phyloP scores from a whole-genome alignment of 169 alveolate species.

The Babesia divergens region DNA sequence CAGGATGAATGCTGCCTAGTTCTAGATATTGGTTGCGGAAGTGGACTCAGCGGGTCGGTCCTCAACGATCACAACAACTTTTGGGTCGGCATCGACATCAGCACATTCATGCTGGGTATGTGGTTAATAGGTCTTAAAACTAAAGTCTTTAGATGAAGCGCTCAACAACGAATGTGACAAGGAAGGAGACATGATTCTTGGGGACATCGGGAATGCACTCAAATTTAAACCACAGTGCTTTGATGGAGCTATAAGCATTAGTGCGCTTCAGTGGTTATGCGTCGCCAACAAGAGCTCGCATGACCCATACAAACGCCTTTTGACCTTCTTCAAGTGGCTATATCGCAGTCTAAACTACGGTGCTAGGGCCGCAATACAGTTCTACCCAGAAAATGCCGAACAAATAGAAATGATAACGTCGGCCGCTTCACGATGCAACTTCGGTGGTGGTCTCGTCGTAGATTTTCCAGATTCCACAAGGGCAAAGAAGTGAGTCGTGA shows the following conservation, averaged over 20 bases:
- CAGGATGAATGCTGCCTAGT: conserved; percentile 81
- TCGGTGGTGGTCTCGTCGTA: conserved; percentile 94
- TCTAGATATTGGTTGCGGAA: conserved; percentile 97
- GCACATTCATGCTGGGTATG: conserved; percentile 89
- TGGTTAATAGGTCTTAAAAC: conserved; percentile 32
- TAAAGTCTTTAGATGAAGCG: conserved; percentile 29
- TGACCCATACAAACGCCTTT: conserved; percentile 87
- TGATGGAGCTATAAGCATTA: conserved; percentile 79
- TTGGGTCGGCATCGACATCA: conserved; percentile 96
- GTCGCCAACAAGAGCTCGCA: conserved; percentile 88
- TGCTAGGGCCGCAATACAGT: conserved; percentile 84
- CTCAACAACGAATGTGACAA: conserved; percentile 24
- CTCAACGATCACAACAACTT: conserved; percentile 85
- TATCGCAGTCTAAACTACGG: conserved; percentile 39
- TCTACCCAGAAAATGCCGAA: conserved; percentile 93
- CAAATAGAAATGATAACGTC: conserved; percentile 91
- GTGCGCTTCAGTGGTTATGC: conserved; percentile 95
- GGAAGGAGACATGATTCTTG: conserved; percentile 81
- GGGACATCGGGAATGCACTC: conserved; percentile 81
- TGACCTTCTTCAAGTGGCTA: conserved; percentile 83
- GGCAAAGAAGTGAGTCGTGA: conserved; percentile 86
- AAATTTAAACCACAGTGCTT: conserved; percentile 51
- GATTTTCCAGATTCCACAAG: conserved; percentile 95
- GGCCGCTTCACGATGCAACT: conserved; percentile 91
- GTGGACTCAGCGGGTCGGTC: conserved; percentile 92